phyloP scores from a whole-genome alignment of 1,284 basidiomycete genomes.

The Bondarzewia mesenterica region DNA sequence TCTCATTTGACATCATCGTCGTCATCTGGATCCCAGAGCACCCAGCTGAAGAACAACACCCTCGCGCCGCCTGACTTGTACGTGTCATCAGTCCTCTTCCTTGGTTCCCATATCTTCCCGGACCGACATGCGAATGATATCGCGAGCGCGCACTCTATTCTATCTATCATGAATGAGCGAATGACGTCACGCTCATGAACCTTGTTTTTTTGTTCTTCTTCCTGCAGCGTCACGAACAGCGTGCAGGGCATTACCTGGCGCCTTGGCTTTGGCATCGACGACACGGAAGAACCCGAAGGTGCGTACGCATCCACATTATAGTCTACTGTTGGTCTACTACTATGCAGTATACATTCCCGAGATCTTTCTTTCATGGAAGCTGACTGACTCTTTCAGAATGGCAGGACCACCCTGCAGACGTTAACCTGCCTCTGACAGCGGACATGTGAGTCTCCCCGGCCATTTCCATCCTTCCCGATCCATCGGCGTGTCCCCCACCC shows the following conservation, averaged over 20 bases:
- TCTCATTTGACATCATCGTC: conserved; percentile 1
- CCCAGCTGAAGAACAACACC: conserved; percentile 43
- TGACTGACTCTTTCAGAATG: conserved; percentile 33
- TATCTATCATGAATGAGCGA: background rate
- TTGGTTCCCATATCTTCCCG: conserved; percentile 6
- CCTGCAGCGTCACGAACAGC: conserved; percentile 38
- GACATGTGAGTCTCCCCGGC: conserved; percentile 31
- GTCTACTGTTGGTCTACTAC: background rate
- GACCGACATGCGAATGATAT: background rate
- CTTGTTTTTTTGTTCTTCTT: background rate
- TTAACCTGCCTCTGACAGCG: conserved; percentile 40
- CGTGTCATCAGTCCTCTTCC: conserved; percentile 17
- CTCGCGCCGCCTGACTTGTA: conserved; percentile 58
- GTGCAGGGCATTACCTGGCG: conserved; percentile 56
- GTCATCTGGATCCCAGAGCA: conserved; percentile 27
- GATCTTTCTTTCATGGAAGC: background rate
- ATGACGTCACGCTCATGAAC: background rate
- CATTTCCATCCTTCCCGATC: background rate
- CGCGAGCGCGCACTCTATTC: background rate
- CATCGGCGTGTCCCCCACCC: background rate
- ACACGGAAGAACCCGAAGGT: conserved; percentile 48
- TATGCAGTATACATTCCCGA: conserved; percentile 2
- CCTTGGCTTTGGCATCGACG: conserved; percentile 47
- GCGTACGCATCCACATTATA: conserved; percentile 9
- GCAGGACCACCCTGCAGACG: conserved; percentile 47